Conservation (phyloP, 202 grass and related monocot species). For the Saccharum hybrid region DNA sequence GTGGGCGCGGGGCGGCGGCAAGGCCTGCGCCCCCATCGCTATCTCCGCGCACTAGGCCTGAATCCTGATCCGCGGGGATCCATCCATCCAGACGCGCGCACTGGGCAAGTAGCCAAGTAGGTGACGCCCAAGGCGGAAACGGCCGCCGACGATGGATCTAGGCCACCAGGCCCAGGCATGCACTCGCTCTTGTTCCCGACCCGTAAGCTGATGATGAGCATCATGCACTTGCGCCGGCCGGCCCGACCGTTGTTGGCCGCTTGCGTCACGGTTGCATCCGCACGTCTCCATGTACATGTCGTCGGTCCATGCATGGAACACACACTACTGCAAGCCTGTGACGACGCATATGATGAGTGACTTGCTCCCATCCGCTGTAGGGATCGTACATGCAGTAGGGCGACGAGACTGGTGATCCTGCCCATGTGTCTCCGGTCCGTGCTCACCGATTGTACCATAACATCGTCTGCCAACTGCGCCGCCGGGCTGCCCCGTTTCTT, state of each 20-base stretch:
- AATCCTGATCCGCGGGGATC: neutral
- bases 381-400: too few species aligned
- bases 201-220: neutral
- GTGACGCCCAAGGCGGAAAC: neutral
- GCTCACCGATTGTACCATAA: too few species aligned
- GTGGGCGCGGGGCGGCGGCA: too few species aligned
- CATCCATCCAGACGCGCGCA: too few species aligned
- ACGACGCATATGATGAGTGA: neutral
- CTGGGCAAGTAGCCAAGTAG: neutral
- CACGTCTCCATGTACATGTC: conserved; percentile 13
- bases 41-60: neutral
- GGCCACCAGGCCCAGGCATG: too few species aligned
- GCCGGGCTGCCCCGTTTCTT: too few species aligned
- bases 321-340: neutral
- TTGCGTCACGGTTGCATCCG: neutral
- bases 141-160: neutral
- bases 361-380: neutral
- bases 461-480: too few species aligned
- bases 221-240: neutral
- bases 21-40: neutral
- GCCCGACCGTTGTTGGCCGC: neutral
- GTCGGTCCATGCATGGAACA: too few species aligned
- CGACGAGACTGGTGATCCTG: too few species aligned
- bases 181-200: neutral
- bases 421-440: too few species aligned